phyloP scores from a whole-genome alignment of 192 early-diverging fungal species.

The Glomus cerebriforme region DNA sequence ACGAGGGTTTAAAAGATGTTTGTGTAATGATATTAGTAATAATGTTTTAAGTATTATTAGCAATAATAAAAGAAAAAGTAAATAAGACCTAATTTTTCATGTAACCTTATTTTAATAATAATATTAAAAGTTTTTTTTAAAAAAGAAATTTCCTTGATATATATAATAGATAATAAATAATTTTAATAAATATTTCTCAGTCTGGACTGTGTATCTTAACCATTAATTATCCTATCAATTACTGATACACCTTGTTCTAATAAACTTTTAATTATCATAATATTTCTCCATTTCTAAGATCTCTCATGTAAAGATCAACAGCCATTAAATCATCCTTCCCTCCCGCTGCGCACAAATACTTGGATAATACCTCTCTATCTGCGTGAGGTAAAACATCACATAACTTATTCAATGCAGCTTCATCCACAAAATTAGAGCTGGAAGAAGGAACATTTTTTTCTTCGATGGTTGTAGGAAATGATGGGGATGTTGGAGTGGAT shows the following conservation, averaged over 20 bases:
- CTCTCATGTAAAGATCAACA: conserved; percentile 33
- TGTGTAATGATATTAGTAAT: conserved; percentile 33
- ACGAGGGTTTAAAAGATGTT: conserved; percentile 40
- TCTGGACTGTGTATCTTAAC: too few relatives aligned
- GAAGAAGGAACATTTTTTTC: not conserved
- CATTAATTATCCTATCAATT: too few relatives aligned
- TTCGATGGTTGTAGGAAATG: conserved; percentile 8
- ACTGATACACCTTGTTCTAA: too few relatives aligned
- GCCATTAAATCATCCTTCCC: conserved; percentile 34
- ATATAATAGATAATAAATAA: too few relatives aligned
- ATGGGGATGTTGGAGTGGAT: not conserved
- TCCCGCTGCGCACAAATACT: conserved; percentile 22
- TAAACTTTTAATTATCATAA: too few relatives aligned
- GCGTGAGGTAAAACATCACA: conserved; percentile 29
- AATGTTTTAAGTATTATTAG: not conserved
- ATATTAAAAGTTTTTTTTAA: too few relatives aligned
- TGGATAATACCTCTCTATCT: conserved; percentile 20
- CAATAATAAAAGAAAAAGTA: not conserved
- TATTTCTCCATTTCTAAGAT: conserved; percentile 21
- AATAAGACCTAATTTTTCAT: not conserved
- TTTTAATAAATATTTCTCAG: too few relatives aligned
- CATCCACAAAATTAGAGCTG: not conserved
- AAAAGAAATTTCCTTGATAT: too few relatives aligned
- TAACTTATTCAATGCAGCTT: conserved; percentile 25
- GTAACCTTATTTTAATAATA: too few relatives aligned